Evolutionary conservation across 106 monocot genomes (phyloP), one percentile per base, ranked within the genome.

Genomic region (Vanilla planifolia): DNA sequence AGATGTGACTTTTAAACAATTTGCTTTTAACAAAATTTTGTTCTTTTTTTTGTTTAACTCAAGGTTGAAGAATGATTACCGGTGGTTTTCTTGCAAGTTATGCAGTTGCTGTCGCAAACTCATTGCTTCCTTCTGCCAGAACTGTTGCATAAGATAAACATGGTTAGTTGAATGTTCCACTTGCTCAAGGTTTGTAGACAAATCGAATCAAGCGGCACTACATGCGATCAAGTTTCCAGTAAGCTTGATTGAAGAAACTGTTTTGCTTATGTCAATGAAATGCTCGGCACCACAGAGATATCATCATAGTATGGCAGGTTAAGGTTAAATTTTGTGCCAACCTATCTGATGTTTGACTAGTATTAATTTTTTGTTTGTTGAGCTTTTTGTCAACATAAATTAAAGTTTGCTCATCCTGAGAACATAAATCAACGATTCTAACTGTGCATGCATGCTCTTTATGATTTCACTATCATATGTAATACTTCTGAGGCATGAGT

Each of bases 51-150:
- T 35, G n/a, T 6, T 61, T 2, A 20, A 59, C 20, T 59, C 37
- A 40, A 61, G 26, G 42, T 29, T 61, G 60, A 61, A 42, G 60
- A 69, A 11, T 4, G 27, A 33, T 40, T 69, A 70, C 70, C 52
- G 45, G 36, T 70, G 61, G 43, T 51, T 70, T 62, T 70, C 61
- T 70, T 62, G 62, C 51, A 61, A 62, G 51, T 41, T 70, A 16
- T 62, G 51, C 62, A 70, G 37, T 29, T 70, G 70, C 61, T 70
- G 70, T 43, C 70, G 27, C 62, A 70, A 62, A 52, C 70, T 60
- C 22, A 28, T 27, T 53, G 39, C 62, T 51, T 62, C 62, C 50
- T 50, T 51, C 52, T 70, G 61, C 70, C 51, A 70, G 25, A 62
- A 61, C 70, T 70, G 16, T 22, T 15, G 5, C 26, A 5, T 61